These are phyloP conservation scores for Xylariaceae sp. DNA, from an alignment of 2,329 filamentous ascomycete genomes.

Conservation along the genomic window DNA sequence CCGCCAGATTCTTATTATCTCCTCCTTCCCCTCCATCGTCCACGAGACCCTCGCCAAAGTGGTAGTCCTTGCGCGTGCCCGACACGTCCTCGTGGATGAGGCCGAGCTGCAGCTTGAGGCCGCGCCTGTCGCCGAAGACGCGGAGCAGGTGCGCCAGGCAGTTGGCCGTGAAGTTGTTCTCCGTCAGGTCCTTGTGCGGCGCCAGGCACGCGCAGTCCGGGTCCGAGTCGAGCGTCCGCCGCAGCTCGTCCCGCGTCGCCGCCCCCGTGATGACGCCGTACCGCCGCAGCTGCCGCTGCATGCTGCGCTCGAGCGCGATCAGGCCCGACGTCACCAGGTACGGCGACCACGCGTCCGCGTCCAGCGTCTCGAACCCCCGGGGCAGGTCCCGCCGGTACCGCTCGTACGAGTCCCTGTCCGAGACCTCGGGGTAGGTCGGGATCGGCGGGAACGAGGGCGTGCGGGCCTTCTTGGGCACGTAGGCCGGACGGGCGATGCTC, in stretches of 20 bases:
- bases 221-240: neutral
- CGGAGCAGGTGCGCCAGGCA: slow-evolving; percentile 1
- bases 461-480: neutral
- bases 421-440: neutral
- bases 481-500: too few relatives aligned
- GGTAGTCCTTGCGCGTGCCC: too few relatives aligned
- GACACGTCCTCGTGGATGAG: slow-evolving; percentile 9
- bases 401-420: neutral
- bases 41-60: too few relatives aligned
- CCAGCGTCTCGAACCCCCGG: neutral
- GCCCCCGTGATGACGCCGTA: neutral
- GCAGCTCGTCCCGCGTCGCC: neutral
- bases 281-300: slow-evolving; percentile 6
- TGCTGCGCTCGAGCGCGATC: slow-evolving; percentile 4
- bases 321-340: neutral
- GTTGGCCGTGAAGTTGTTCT: slow-evolving; percentile 8
- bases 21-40: too few relatives aligned
- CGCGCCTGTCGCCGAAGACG: slow-evolving; percentile 5
- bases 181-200: neutral
- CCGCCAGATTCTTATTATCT: neutral
- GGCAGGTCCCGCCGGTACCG: neutral
- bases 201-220: neutral
- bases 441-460: neutral
- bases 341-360: neutral
- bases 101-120: slow-evolving; percentile 12